These are phyloP conservation scores for Eucalyptus paniculata DNA, from an alignment of 345 rosid genomes.

Conservation along the genomic window DNA sequence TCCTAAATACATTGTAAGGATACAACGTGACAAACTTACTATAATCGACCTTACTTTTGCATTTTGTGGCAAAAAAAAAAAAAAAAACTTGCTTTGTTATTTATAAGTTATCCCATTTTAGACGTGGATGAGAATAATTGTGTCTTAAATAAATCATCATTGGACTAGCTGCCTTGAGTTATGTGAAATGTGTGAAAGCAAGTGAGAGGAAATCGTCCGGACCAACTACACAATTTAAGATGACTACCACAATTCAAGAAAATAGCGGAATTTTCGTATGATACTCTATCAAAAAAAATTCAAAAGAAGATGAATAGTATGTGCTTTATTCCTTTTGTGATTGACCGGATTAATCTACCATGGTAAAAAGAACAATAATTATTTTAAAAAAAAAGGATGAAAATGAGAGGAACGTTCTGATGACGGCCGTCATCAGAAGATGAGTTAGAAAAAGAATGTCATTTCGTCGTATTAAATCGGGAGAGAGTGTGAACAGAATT, in stretches of 20 bases:
- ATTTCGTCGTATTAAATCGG: too few species aligned
- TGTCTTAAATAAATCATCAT: not conserved
- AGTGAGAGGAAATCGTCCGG: not conserved
- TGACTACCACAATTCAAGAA: not conserved
- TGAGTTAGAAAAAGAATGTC: not conserved
- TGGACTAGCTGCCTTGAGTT: not conserved
- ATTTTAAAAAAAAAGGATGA: not conserved
- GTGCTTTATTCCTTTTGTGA: not conserved
- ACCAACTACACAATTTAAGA: not conserved
- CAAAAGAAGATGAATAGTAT: not conserved
- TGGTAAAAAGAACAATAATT: not conserved
- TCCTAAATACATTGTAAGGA: not conserved
- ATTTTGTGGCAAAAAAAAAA: not conserved
- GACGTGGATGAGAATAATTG: not conserved
- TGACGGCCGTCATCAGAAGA: not conserved
- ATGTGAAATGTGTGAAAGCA: not conserved
- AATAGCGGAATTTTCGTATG: not conserved
- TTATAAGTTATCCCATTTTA: not conserved
- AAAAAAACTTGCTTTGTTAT: not conserved
- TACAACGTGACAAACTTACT: not conserved
- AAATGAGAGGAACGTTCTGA: not conserved
- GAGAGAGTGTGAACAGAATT: not conserved
- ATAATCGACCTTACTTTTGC: not conserved
- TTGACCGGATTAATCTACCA: not conserved
- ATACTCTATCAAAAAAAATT: not conserved